phyloP scores from a whole-genome alignment of 257 asterid genomes.

The Solanum neorickii region DNA sequence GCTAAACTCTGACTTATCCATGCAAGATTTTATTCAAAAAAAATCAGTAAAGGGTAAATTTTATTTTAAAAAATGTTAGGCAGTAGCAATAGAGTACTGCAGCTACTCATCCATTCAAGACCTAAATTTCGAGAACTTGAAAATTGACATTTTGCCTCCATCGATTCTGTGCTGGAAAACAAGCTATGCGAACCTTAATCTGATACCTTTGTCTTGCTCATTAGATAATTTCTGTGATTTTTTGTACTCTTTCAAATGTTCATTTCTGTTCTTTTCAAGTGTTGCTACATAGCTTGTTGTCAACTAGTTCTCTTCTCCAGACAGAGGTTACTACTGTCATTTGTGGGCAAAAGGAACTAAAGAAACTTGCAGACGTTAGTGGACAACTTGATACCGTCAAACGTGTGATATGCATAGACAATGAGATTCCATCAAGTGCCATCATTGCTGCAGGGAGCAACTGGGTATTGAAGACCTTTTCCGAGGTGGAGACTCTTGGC shows the following conservation, averaged over 20 bases:
- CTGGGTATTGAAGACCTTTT: constrained; percentile 65
- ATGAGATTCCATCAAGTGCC: constrained; percentile 48
- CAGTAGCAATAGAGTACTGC: not conserved
- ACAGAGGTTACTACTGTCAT: constrained; percentile 97
- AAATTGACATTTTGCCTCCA: not conserved
- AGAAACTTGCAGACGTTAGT: constrained; percentile 64
- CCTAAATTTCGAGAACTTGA: not conserved
- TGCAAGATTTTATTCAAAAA: not conserved
- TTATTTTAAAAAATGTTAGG: not conserved
- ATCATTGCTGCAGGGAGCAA: constrained; percentile 33
- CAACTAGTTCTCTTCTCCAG: constrained; percentile 36
- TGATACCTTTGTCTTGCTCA: not conserved
- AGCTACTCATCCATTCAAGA: not conserved
- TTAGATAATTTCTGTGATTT: not conserved
- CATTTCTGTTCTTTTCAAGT: not conserved
- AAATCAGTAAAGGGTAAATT: not conserved
- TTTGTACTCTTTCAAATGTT: not conserved
- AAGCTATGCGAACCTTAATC: not conserved
- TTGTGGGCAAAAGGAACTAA: constrained; percentile 82
- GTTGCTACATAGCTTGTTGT: not conserved
- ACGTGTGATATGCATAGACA: constrained; percentile 78
- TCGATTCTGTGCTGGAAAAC: not conserved
- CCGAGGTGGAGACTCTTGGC: constrained; percentile 66
- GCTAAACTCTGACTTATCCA: not conserved
- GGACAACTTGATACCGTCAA: constrained; percentile 90